These are phyloP conservation scores for Candida ulmi DNA, from an alignment of 805 yeast species.

Conservation along the genomic window DNA sequence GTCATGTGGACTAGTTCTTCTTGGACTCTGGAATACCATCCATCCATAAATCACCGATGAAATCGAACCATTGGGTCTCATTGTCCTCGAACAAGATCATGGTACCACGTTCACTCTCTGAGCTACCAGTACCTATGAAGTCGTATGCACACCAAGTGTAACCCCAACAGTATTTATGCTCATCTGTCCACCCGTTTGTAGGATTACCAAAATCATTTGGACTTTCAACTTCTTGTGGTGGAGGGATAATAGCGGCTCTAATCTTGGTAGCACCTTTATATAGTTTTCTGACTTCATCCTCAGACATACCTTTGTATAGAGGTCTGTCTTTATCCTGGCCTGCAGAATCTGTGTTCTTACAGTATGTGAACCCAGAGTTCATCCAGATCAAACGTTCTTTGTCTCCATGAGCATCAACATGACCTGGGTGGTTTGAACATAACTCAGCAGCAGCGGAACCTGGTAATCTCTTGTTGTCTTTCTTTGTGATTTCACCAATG, in stretches of 20 bases:
- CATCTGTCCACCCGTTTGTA: slow-evolving; percentile 31
- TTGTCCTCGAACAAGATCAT: slow-evolving; percentile 8
- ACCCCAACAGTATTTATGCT: slow-evolving; percentile 29
- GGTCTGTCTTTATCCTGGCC: slow-evolving; percentile 32
- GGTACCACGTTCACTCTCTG: slow-evolving; percentile 9
- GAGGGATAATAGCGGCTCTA: slow-evolving; percentile 35
- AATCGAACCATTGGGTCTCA: slow-evolving; percentile 17
- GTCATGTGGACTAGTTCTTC: too few relatives aligned
- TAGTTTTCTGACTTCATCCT: slow-evolving; percentile 24
- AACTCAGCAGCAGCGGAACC: slow-evolving; percentile 30
- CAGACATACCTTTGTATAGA: slow-evolving; percentile 23
- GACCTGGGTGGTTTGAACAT: slow-evolving; percentile 62
- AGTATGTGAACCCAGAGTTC: slow-evolving; percentile 62
- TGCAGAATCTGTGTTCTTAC: slow-evolving; percentile 38
- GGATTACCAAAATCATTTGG: slow-evolving; percentile 28
- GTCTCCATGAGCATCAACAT: slow-evolving; percentile 43
- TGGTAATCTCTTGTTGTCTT: slow-evolving; percentile 14
- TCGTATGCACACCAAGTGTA: slow-evolving; percentile 45
- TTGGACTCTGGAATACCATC: slow-evolving; percentile 8
- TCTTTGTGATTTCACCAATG: slow-evolving; percentile 27
- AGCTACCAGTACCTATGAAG: slow-evolving; percentile 28
- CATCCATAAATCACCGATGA: slow-evolving; percentile 23
- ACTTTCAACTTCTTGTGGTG: slow-evolving; percentile 23
- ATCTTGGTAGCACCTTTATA: slow-evolving; percentile 29
- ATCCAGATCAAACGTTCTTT: slow-evolving; percentile 42